Evolutionary conservation across 257 asterid species (phyloP), one percentile per base, ranked within the genome.

Genomic region (Petunia secreta): DNA sequence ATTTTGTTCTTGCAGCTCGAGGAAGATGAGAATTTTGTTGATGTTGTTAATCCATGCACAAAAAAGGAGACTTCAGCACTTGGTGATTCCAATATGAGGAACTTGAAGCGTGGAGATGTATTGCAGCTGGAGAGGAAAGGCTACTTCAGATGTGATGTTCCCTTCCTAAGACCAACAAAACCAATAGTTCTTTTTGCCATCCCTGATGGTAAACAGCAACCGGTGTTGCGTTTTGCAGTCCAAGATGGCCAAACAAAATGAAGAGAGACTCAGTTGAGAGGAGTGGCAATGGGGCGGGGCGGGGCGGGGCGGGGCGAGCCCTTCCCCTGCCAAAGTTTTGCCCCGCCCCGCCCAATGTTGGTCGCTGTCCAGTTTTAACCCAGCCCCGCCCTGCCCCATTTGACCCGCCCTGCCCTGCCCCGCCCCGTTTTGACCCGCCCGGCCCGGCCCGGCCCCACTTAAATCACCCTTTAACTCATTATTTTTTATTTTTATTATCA

Each of bases 51-150:
- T 78, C 98, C 96, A 7, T 85, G 88, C 58, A 95, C 98, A 9
- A 92, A 62, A 79, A 85, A 79, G 69, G 99, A 92, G 89, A 89
- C 93, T 52, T 79, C 60, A 44, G 98, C 97, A 16, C 79, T 92
- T 14, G 98, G 99, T 81, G 99, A 95, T 80, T 87, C 97, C 37
- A 92, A 92, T 82, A 93, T 91, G 98, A 83, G 99, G 80, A 91
- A 93, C 82, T 79, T 95, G 90, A 91, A 92, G 68, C 87, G 91
- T 1, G 97, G 99, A 1, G 99, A 93, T 46, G 82, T 93, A 34
- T 81, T 95, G 64, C 99, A 95, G 90, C 87, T 95, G 80, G 99
- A 93, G 90, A 88, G 99, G 54, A 95, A 95, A 84, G 97, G 98
- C 3, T 95, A 95, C 62, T 95, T 90, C 84, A 86, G 96, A 86